These are phyloP conservation scores for Omphalotus olearius DNA, from an alignment of 1,284 basidiomycete species.

Conservation along the genomic window DNA sequence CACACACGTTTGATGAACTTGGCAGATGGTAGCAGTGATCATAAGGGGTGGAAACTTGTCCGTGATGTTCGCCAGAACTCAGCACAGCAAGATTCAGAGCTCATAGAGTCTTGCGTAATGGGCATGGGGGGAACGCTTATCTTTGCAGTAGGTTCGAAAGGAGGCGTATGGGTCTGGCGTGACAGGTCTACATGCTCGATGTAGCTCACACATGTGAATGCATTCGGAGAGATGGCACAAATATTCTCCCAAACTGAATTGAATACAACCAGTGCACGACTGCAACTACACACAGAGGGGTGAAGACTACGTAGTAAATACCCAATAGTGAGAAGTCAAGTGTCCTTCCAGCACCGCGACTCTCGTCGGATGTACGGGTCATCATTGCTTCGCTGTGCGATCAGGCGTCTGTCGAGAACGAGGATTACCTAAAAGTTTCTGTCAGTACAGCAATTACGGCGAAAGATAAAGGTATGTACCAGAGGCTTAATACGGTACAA, in stretches of 20 bases:
- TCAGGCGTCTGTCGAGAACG: neutral
- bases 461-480: neutral
- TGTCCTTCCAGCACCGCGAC: conserved; percentile 7
- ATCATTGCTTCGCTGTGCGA: neutral
- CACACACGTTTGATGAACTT: neutral
- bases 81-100: neutral
- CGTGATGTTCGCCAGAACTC: neutral
- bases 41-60: conserved; percentile 7
- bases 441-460: neutral
- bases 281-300: conserved; percentile 8
- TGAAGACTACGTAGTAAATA: conserved; percentile 7
- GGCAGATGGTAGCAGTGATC: neutral
- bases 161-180: conserved; percentile 38
- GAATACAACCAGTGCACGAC: conserved; percentile 14
- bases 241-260: neutral
- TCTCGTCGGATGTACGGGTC: neutral
- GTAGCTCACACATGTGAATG: too few relatives aligned
- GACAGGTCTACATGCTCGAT: too few relatives aligned
- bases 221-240: too few relatives aligned
- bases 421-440: neutral
- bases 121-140: conserved; percentile 39
- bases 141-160: conserved; percentile 33
- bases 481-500: neutral
- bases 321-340: neutral
- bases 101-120: conserved; percentile 30